A percentile compares a stretch with the other conserved stretches of the same genome.
Evolutionary conservation across 164 flowering plant species (phyloP).

Genomic region (Brasenia schreberi): DNA sequence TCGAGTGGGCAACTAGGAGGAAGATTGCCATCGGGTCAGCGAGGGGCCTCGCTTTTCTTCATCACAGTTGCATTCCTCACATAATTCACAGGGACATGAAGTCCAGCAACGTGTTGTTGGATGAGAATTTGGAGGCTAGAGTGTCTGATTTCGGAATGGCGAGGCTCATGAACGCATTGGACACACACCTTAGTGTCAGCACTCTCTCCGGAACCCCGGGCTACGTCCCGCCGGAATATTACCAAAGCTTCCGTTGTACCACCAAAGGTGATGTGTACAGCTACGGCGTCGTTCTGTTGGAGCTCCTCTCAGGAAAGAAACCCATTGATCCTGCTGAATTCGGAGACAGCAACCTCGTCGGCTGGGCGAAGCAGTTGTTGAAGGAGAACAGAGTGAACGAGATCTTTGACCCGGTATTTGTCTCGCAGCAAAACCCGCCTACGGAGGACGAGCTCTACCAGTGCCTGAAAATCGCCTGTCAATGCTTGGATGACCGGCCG

Average conservation of each 20-base stretch:
- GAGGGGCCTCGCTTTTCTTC: conserved; percentile 87
- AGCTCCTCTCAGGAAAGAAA: conserved; percentile 72
- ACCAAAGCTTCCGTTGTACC: conserved; percentile 77
- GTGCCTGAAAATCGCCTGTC: conserved; percentile 59
- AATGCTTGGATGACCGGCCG: conserved; percentile 77
- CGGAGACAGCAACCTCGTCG: conserved; percentile 85
- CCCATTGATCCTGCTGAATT: conserved; percentile 63
- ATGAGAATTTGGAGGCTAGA: conserved; percentile 68
- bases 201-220: conserved; percentile 87
- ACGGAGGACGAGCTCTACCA: conserved; percentile 49
- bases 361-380: conserved; percentile 78
- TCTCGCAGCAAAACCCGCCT: conserved; percentile 5
- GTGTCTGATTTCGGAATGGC: conserved; percentile 99
- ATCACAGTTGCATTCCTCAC: conserved; percentile 91
- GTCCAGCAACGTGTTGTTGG: conserved; percentile 62
- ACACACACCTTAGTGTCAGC: conserved; percentile 86
- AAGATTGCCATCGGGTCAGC: conserved; percentile 86
- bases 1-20: conserved; percentile 66
- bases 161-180: conserved; percentile 63
- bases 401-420: conserved; percentile 32
- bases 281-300: conserved; percentile 62
- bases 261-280: conserved; percentile 82
- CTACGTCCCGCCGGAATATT: conserved; percentile 82
- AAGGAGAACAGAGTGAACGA: conserved; percentile 41
- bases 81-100: conserved; percentile 85